Evolutionary conservation across 805 yeast genomes (phyloP).

Genomic region (Zygoascus ofunaensis): DNA sequence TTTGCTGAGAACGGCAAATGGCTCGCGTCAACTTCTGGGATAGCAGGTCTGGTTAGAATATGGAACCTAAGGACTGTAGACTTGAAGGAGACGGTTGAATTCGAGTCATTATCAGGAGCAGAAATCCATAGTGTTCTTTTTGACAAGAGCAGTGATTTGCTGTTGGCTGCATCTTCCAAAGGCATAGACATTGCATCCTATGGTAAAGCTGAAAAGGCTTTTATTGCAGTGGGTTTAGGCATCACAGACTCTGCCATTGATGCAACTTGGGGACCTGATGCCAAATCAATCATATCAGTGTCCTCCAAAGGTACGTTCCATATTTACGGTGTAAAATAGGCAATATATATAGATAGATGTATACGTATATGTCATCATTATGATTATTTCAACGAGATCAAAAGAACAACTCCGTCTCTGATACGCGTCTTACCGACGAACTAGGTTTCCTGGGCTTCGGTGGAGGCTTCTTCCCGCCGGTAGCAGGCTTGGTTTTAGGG

Average conservation of each 20-base stretch:
- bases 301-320: constrained; percentile 15
- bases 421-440: constrained; percentile 5
- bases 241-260: constrained; percentile 5
- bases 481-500: constrained; percentile 2
- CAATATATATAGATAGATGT: neutral
- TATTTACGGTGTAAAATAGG: constrained; percentile 5
- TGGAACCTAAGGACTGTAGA: constrained; percentile 41
- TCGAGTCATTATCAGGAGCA: constrained; percentile 2
- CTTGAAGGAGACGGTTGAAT: constrained; percentile 11
- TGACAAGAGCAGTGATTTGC: constrained; percentile 25
- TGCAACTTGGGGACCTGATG: constrained; percentile 15
- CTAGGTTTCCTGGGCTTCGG: constrained; percentile 19
- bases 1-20: constrained; percentile 64
- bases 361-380: neutral
- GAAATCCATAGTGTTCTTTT: constrained; percentile 14
- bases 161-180: constrained; percentile 14
- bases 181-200: constrained; percentile 30
- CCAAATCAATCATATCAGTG: constrained; percentile 10
- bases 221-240: constrained; percentile 20
- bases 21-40: constrained; percentile 26
- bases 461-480: constrained; percentile 7
- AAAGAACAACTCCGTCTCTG: neutral
- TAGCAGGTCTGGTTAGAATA: constrained; percentile 30
- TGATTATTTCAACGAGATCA: too few species aligned
- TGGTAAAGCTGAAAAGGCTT: constrained; percentile 34